Conservation (phyloP, 805 yeast species). For the Cyberlindnera euphorbiiphila region DNA sequence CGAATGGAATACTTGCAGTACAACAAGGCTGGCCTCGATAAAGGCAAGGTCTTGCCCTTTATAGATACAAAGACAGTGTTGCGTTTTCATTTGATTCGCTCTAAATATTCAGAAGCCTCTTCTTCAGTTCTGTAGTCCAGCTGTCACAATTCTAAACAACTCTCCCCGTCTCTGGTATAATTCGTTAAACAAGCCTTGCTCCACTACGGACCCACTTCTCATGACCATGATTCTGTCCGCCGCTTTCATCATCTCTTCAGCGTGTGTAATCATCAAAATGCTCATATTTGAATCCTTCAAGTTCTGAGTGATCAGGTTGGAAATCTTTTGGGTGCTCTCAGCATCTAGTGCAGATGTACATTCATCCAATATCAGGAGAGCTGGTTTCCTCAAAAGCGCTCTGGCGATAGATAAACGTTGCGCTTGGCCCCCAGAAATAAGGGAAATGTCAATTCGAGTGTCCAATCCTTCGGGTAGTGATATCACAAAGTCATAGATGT, state of each 20-base stretch:
- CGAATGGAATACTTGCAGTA: too few relatives aligned
- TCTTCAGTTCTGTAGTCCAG: conserved; percentile 15
- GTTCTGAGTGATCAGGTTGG: conserved; percentile 40
- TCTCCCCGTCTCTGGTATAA: conserved; percentile 30
- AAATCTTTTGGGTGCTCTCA: conserved; percentile 48
- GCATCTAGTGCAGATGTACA: conserved; percentile 86
- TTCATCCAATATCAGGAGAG: conserved; percentile 68
- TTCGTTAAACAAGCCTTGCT: conserved; percentile 38
- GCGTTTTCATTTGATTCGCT: too few relatives aligned
- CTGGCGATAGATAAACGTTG: conserved; percentile 85
- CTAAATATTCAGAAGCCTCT: too few relatives aligned
- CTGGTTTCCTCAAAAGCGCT: conserved; percentile 67
- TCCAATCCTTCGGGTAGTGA: conserved; percentile 55
- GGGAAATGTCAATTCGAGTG: conserved; percentile 48
- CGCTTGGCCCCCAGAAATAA: conserved; percentile 86
- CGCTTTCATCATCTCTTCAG: conserved; percentile 56
- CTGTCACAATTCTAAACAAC: conserved; percentile 28
- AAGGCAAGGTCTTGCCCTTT: too few relatives aligned
- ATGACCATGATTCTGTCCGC: conserved; percentile 50
- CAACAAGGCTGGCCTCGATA: too few relatives aligned
- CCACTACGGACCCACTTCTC: conserved; percentile 44
- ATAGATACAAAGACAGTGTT: too few relatives aligned
- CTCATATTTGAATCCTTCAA: conserved; percentile 38
- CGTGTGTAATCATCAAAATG: conserved; percentile 71
- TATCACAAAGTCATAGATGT: conserved; percentile 50